phyloP scores from a whole-genome alignment of 192 early-diverging fungal genomes.

The Coemansia sp. region DNA sequence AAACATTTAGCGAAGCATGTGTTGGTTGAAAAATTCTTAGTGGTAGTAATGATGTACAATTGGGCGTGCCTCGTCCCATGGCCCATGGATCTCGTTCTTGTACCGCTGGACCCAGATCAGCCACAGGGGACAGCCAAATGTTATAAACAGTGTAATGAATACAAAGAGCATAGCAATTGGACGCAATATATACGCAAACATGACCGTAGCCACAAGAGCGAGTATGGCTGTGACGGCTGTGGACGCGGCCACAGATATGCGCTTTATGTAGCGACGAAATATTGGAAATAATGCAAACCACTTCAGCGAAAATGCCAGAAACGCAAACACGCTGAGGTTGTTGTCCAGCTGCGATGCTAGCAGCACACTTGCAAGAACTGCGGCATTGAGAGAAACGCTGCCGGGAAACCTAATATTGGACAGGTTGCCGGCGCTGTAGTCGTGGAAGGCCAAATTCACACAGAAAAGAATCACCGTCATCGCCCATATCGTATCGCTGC shows the following conservation, averaged over 20 bases:
- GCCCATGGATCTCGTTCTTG: conserved; percentile 97
- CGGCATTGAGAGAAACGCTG: conserved; percentile 95
- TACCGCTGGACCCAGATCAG: conserved; percentile 92
- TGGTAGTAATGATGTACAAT: conserved; percentile 61
- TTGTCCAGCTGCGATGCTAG: conserved; percentile 82
- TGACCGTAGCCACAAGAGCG: conserved; percentile 58
- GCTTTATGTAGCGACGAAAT: conserved; percentile 75
- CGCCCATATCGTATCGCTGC: conserved; percentile 93
- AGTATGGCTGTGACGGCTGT: conserved; percentile 60
- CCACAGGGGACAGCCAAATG: conserved; percentile 86
- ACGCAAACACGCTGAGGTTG: conserved; percentile 83
- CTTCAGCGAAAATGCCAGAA: conserved; percentile 83
- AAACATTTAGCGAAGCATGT: background rate
- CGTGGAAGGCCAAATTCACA: conserved; percentile 87
- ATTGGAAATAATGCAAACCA: conserved; percentile 97
- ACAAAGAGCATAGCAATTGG: conserved; percentile 70
- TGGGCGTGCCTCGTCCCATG: conserved; percentile 94
- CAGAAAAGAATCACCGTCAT: conserved; percentile 80
- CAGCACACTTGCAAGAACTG: conserved; percentile 90
- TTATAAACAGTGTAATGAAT: conserved; percentile 73
- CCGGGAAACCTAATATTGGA: conserved; percentile 75
- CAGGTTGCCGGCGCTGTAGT: conserved; percentile 63
- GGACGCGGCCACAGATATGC: conserved; percentile 55
- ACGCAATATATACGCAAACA: conserved; percentile 71
- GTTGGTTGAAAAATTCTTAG: conserved; percentile 1